Conservation (phyloP, 2,329 filamentous ascomycete genomes). For the Talaromyces sp. region DNA sequence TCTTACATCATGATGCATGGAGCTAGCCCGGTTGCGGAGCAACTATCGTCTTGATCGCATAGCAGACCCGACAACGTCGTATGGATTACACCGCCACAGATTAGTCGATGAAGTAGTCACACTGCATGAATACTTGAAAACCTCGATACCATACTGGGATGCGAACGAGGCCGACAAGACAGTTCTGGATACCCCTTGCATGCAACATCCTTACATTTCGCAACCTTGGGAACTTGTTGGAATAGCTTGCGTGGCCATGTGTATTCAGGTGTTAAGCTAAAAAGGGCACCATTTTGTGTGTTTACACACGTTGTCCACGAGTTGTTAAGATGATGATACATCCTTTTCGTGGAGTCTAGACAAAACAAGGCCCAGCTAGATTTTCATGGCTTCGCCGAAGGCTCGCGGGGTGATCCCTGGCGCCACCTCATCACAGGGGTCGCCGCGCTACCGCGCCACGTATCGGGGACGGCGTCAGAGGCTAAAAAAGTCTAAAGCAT, state of each 20-base stretch:
- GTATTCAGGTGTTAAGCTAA: background rate
- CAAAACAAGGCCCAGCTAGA: background rate
- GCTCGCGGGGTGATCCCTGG: background rate
- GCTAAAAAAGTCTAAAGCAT: background rate
- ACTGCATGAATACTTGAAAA: no score
- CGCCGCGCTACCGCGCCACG: background rate
- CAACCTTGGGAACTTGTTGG: background rate
- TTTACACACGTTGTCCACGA: background rate
- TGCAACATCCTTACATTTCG: background rate
- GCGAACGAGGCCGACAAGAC: background rate
- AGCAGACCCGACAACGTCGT: background rate
- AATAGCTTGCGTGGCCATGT: background rate
- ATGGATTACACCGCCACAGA: slow-evolving; percentile 1
- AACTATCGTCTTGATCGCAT: background rate
- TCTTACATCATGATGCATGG: slow-evolving; percentile 1
- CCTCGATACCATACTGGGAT: no score
- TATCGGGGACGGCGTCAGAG: background rate
- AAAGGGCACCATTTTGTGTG: background rate
- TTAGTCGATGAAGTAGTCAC: background rate
- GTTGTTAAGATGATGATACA: background rate
- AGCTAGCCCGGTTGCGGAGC: slow-evolving; percentile 8
- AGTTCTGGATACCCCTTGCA: background rate
- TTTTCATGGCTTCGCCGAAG: background rate
- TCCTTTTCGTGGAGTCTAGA: background rate
- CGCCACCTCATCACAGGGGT: background rate